A percentile compares a stretch with the other conserved stretches of the same genome.
Evolutionary conservation across 768 basidiomycete species (phyloP).

Genomic region (Leccinum imitatum): DNA sequence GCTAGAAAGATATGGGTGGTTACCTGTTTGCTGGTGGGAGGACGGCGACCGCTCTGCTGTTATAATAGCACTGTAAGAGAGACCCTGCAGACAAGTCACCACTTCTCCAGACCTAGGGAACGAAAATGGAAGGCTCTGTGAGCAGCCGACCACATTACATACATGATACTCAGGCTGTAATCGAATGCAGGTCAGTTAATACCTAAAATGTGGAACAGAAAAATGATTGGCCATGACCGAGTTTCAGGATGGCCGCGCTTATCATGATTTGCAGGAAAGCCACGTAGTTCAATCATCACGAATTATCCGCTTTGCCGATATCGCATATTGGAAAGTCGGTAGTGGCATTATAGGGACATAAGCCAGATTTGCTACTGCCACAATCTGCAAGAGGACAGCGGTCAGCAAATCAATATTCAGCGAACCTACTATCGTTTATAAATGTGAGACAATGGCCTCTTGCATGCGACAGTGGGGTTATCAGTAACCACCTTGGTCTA

Average conservation of each 20-base stretch:
- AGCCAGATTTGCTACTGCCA: background rate
- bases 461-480: background rate
- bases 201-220: constrained; percentile 6
- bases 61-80: background rate
- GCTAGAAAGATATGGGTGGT: background rate
- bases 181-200: background rate
- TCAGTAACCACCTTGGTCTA: no score
- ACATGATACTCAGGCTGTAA: background rate
- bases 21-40: background rate
- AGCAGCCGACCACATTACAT: background rate
- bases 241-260: constrained; percentile 29
- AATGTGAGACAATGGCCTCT: background rate
- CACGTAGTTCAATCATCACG: background rate
- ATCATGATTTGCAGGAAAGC: background rate
- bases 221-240: background rate
- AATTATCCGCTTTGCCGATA: background rate
- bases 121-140: background rate
- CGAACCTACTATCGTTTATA: background rate
- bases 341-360: background rate
- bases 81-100: background rate
- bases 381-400: no score
- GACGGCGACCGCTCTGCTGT: background rate
- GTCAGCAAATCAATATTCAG: no score
- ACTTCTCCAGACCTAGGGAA: no score
- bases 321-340: background rate